Evolutionary conservation across 192 early-diverging fungal genomes (phyloP).

Genomic region (Gaertneriomyces sp.): DNA sequence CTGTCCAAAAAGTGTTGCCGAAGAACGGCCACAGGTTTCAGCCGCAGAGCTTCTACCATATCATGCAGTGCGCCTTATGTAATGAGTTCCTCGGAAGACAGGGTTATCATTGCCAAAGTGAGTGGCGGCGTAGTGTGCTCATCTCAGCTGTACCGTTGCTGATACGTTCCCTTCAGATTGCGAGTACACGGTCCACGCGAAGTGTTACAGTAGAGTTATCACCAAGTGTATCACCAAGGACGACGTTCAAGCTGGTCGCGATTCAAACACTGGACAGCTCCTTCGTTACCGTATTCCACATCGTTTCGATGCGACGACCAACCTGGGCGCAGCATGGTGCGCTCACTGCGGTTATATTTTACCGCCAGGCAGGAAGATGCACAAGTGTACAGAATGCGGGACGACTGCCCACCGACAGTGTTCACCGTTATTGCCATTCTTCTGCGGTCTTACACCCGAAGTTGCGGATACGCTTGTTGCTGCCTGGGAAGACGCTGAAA

Average conservation of each 20-base stretch:
- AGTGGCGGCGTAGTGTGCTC: conserved; percentile 6
- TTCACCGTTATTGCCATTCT: conserved; percentile 40
- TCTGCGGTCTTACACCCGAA: conserved; percentile 43
- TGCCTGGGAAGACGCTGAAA: conserved; percentile 43
- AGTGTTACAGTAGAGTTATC: conserved; percentile 82
- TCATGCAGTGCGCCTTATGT: conserved; percentile 93
- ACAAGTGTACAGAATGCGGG: conserved; percentile 40
- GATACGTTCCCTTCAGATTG: conserved; percentile 60
- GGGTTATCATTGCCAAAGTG: conserved; percentile 89
- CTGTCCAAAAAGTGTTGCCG: conserved; percentile 48
- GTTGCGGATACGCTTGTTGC: conserved; percentile 41
- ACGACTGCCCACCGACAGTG: conserved; percentile 41
- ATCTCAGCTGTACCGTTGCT: conserved; percentile 6
- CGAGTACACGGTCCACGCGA: conserved; percentile 83
- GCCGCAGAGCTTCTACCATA: conserved; percentile 81
- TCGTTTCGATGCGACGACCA: conserved; percentile 80
- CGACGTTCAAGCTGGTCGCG: conserved; percentile 42
- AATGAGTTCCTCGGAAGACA: conserved; percentile 79
- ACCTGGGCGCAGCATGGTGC: conserved; percentile 89
- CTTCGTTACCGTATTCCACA: conserved; percentile 93
- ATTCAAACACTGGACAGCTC: conserved; percentile 61
- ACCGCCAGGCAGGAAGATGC: conserved; percentile 38
- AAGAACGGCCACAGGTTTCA: conserved; percentile 89
- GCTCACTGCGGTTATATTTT: conserved; percentile 85
- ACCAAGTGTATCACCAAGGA: conserved; percentile 77